Conservation (phyloP, 495 filamentous ascomycete genomes). For the Tetracladium marchalianum region DNA sequence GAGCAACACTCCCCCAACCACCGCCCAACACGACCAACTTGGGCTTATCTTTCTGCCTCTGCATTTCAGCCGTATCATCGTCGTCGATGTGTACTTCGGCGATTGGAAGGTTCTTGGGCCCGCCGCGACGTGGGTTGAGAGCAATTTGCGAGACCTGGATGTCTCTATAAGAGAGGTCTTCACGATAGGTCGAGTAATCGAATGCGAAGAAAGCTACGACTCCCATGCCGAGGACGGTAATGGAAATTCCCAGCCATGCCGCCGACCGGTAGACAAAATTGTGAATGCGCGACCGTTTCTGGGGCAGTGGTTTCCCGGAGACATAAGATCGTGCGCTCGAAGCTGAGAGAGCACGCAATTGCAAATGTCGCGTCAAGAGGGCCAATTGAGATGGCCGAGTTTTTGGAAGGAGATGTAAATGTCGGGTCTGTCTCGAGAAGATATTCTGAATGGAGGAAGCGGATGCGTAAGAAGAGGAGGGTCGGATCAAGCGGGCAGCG, state of each 20-base stretch:
- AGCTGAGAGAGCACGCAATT: not conserved
- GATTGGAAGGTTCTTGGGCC: conserved; percentile 94
- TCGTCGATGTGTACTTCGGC: conserved; percentile 80
- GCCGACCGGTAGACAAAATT: conserved; percentile 42
- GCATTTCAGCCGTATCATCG: conserved; percentile 61
- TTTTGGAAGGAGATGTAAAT: no score
- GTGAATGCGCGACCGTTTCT: conserved; percentile 29
- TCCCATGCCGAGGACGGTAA: conserved; percentile 32
- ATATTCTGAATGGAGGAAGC: no score
- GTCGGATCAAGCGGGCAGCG: no score
- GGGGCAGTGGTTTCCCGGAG: conserved; percentile 39
- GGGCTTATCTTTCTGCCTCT: conserved; percentile 70
- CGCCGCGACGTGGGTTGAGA: conserved; percentile 70
- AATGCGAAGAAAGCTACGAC: conserved; percentile 87
- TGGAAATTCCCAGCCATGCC: conserved; percentile 36
- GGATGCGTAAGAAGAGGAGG: no score
- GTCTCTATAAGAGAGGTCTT: conserved; percentile 52
- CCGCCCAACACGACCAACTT: conserved; percentile 86
- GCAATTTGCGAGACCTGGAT: conserved; percentile 76
- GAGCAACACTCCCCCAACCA: conserved; percentile 89
- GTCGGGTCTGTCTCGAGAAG: no score
- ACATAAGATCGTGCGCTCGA: conserved; percentile 13
- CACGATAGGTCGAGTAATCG: conserved; percentile 83
- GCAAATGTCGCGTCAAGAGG: not conserved
- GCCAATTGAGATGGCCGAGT: no score